These are phyloP conservation scores for Myxozyma vanderwaltii DNA, from an alignment of 805 yeast species.

Conservation along the genomic window DNA sequence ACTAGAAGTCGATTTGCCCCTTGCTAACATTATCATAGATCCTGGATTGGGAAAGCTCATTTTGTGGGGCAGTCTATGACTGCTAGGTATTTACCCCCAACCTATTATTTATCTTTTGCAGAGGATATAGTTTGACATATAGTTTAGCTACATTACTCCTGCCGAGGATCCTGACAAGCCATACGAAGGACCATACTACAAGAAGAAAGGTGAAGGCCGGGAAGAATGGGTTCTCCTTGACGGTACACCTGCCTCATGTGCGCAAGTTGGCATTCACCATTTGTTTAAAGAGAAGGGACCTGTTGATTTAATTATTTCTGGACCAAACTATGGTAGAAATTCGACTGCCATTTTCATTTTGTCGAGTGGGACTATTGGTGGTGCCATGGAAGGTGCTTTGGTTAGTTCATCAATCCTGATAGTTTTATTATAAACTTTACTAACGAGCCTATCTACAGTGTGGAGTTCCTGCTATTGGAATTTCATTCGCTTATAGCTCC, in stretches of 20 bases:
- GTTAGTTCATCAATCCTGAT: conserved; percentile 35
- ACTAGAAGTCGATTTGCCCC: too few species aligned
- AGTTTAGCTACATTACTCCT: conserved; percentile 22
- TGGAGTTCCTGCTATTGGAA: conserved; percentile 67
- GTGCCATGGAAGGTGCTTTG: conserved; percentile 90
- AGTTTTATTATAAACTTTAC: background rate
- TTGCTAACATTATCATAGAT: conserved; percentile 48
- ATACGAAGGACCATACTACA: conserved; percentile 43
- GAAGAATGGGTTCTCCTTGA: conserved; percentile 86
- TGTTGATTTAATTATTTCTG: conserved; percentile 85
- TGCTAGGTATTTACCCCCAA: conserved; percentile 42
- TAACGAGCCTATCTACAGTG: conserved; percentile 15
- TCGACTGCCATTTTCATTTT: conserved; percentile 84
- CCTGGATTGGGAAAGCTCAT: conserved; percentile 98
- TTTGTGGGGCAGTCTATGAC: conserved; percentile 59
- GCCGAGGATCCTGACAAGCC: conserved; percentile 11
- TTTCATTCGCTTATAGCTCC: conserved; percentile 78
- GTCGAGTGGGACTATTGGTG: conserved; percentile 95
- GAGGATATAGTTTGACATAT: background rate
- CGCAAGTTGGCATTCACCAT: conserved; percentile 85
- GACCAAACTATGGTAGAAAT: conserved; percentile 95
- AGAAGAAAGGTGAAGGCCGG: conserved; percentile 38
- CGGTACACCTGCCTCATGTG: conserved; percentile 96
- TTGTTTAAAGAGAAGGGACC: conserved; percentile 54
- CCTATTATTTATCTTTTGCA: background rate